phyloP scores from a whole-genome alignment of 306 rosid genomes.

The Macrotyloma uniflorum region DNA sequence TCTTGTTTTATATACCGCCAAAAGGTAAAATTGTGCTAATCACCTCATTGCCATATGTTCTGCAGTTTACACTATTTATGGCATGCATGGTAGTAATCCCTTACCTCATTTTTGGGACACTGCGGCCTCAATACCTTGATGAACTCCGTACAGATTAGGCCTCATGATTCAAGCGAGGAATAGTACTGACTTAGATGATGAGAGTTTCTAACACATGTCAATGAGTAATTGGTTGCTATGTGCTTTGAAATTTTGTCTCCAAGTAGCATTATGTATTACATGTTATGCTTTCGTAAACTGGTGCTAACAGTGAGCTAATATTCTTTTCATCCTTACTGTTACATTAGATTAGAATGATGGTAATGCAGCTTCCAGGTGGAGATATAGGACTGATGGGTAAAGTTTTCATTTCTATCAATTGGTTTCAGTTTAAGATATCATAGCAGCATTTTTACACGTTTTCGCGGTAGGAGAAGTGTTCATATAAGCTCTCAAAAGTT shows the following conservation, averaged over 20 bases:
- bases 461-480: not conserved
- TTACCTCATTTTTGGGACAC: constrained; percentile 68
- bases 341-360: constrained; percentile 34
- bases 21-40: constrained; percentile 33
- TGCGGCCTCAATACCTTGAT: constrained; percentile 62
- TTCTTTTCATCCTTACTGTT: constrained; percentile 35
- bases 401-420: constrained; percentile 34
- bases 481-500: too few relatives aligned
- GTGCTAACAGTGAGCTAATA: constrained; percentile 44
- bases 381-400: constrained; percentile 33
- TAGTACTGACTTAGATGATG: constrained; percentile 54
- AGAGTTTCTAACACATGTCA: constrained; percentile 58
- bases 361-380: constrained; percentile 32
- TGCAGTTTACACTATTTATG: constrained; percentile 99
- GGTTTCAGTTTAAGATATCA: constrained; percentile 11
- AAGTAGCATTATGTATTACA: constrained; percentile 43
- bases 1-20: constrained; percentile 20
- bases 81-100: constrained; percentile 93
- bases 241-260: constrained; percentile 52
- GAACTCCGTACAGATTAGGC: constrained; percentile 83
- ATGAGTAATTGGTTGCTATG: constrained; percentile 43
- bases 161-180: constrained; percentile 52
- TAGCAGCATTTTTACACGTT: constrained; percentile 24
- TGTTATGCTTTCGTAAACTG: constrained; percentile 38
- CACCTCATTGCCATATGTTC: constrained; percentile 33